A percentile compares a stretch with the other conserved stretches of the same genome.
phyloP scores from a whole-genome alignment of 306 rosid genomes.

The Quercus variabilis region DNA sequence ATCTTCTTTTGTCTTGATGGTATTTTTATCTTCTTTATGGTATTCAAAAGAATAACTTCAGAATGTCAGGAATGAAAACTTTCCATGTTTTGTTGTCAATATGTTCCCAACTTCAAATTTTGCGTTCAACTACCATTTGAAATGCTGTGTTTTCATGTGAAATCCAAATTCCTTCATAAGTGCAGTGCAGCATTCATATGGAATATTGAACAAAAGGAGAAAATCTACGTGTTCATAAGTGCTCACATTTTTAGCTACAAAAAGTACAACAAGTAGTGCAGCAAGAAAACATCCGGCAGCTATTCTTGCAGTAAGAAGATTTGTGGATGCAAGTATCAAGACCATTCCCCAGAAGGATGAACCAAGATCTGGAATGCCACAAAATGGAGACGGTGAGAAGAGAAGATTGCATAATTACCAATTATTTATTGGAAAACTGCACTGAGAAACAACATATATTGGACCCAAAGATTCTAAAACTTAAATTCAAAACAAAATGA shows the following conservation, averaged over 20 bases:
- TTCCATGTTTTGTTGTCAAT: background rate
- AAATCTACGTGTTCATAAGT: background rate
- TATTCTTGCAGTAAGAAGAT: constrained; percentile 58
- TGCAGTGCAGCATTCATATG: background rate
- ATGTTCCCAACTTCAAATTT: background rate
- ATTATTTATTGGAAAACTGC: background rate
- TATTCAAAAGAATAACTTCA: background rate
- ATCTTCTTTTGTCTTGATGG: background rate
- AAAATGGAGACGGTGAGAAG: constrained; percentile 8
- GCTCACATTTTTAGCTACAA: constrained; percentile 64
- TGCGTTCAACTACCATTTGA: background rate
- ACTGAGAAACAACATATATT: background rate
- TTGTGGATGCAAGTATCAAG: constrained; percentile 65
- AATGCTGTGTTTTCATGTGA: background rate
- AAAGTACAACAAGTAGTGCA: constrained; percentile 45
- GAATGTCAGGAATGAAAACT: background rate
- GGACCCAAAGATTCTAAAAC: background rate
- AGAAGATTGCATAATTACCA: background rate
- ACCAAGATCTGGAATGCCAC: constrained; percentile 49
- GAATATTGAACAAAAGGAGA: background rate
- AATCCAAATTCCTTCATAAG: background rate
- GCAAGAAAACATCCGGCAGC: constrained; percentile 68
- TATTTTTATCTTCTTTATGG: background rate
- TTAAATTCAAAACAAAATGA: background rate
- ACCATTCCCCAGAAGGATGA: constrained; percentile 75